phyloP scores from a whole-genome alignment of 148 eudicot genomes.

The Cornus florida region DNA sequence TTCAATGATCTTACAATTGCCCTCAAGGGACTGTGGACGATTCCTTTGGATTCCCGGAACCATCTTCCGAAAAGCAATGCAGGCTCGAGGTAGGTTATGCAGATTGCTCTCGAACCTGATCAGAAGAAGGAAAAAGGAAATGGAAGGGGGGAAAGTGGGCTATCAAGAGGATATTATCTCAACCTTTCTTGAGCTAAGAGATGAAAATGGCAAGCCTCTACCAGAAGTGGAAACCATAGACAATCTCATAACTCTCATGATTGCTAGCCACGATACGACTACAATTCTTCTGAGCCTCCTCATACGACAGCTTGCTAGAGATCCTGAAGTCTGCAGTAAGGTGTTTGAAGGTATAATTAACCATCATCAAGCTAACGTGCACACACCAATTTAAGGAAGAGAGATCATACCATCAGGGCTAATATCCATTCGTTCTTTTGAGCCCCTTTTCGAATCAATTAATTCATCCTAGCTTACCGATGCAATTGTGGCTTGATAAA shows the following conservation, averaged over 20 bases:
- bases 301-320: neutral
- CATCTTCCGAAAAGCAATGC: neutral
- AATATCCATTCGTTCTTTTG: too few species aligned
- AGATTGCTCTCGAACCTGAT: neutral
- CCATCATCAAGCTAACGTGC: too few species aligned
- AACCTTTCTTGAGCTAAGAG: slow-evolving; percentile 1
- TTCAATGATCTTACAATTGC: neutral
- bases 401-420: too few species aligned
- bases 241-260: neutral
- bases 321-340: neutral
- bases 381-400: too few species aligned
- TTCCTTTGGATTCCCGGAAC: neutral
- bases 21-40: neutral
- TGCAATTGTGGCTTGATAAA: too few species aligned
- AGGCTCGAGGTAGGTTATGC: neutral
- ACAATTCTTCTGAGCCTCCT: neutral
- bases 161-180: neutral
- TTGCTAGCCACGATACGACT: slow-evolving; percentile 9
- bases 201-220: slow-evolving; percentile 10
- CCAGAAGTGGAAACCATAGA: slow-evolving; percentile 3
- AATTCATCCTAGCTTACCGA: too few species aligned
- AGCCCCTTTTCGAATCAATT: too few species aligned
- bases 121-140: neutral
- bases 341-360: slow-evolving; percentile 1
- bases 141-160: neutral